phyloP scores from a whole-genome alignment of 305 asterid species.

The Solanum chacoense region DNA sequence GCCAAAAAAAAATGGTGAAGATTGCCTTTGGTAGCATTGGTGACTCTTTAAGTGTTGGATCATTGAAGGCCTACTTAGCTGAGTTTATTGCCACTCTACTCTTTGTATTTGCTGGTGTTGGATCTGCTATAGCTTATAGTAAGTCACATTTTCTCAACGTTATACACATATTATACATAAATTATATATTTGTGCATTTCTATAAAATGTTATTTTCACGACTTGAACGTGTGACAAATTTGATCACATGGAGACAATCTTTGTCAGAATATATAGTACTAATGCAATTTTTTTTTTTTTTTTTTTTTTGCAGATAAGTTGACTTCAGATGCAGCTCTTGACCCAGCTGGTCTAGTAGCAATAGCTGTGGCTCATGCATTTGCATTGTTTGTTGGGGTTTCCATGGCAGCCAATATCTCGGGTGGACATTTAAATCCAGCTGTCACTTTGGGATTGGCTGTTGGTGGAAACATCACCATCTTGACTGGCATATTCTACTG shows the following conservation, averaged over 20 bases:
- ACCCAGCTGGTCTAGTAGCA: conserved; percentile 53
- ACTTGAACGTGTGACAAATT: neutral
- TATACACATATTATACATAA: neutral
- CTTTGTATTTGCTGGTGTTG: conserved; percentile 71
- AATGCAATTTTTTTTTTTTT: neutral
- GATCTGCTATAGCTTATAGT: conserved; percentile 67
- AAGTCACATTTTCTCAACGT: conserved; percentile 1
- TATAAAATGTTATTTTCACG: neutral
- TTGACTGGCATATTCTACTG: conserved; percentile 55
- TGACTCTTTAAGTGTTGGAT: conserved; percentile 39
- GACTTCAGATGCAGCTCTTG: conserved; percentile 34
- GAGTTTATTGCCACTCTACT: conserved; percentile 69
- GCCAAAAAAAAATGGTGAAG: conserved; percentile 42
- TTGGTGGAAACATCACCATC: conserved; percentile 61
- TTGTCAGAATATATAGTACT: neutral
- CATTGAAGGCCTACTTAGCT: conserved; percentile 44
- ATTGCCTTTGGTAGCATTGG: conserved; percentile 51
- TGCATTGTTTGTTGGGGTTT: conserved; percentile 54
- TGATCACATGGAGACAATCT: neutral
- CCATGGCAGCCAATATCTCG: conserved; percentile 57
- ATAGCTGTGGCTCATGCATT: conserved; percentile 66
- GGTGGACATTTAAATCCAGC: conserved; percentile 78
- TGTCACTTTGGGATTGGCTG: conserved; percentile 57
- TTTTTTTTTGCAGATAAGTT: conserved; percentile 25
- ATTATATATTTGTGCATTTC: neutral